Evolutionary conservation across 768 basidiomycete species (phyloP), one percentile per base, ranked within the genome.

Genomic region (Lyophyllum shimeji): DNA sequence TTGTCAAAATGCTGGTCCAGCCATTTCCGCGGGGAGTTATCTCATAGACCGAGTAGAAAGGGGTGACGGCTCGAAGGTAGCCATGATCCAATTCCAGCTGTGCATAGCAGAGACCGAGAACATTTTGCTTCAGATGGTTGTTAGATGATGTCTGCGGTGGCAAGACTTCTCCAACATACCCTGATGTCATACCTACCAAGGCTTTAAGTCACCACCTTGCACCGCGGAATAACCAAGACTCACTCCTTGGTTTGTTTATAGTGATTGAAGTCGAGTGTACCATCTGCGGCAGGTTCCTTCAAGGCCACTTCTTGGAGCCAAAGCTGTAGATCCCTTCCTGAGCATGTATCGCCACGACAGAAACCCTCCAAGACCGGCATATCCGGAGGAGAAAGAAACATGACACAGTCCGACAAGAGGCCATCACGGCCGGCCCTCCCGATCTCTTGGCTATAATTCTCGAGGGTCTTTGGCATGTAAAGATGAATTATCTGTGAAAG

Each of bases 341-440:
- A 66, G 47, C 76, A 77, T 0, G 78, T 82, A 60, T 82, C 78
- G 0, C 79, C 80, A 1, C 80, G 72, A 20, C 65, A 69, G 57
- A 82, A 81, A 11, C 78, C 76, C 59, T 82, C 77, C 20, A 82
- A 66, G 27, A 77, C 66, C 1, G 78, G 75, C 9, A 80, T 69
- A 59, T 82, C 81, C 3, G 60, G 47, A 1, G 74, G 64, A 9
- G 69, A 73, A 8, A 81, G 69, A 60, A 78, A 78, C 71, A 81
- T 72, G 15, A 73, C 59, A 65, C 80, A 82, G 7, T 67, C 68
- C 11, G 81, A 79, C 37, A 42, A 43, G 5, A 55, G 34, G 13
- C 60, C 60, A 50, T 60, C 60, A 40, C 60, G 60, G 1, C 60
- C 60, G n/a, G 60, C 60, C 44, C 60, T 52, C 11, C 60, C 60